These are phyloP conservation scores for Dunaliella primolecta DNA, from an alignment of 139 green algal genomes.

Conservation along the genomic window DNA sequence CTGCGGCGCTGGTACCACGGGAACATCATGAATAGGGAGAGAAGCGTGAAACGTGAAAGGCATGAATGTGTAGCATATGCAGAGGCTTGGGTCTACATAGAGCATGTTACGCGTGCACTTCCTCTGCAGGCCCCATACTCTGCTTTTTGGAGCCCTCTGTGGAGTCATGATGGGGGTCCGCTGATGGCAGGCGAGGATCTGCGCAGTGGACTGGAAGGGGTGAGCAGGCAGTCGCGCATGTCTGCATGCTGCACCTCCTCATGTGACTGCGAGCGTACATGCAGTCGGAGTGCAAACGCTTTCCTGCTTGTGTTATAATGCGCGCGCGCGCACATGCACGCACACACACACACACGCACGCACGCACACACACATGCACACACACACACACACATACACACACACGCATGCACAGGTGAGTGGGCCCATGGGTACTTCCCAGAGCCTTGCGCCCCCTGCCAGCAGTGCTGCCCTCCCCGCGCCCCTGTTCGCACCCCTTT, in stretches of 20 bases:
- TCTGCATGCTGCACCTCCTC: background rate
- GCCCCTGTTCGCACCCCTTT: background rate
- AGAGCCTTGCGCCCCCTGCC: no score
- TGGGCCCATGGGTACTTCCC: no score
- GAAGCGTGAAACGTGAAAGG: no score
- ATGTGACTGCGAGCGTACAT: background rate
- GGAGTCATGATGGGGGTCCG: background rate
- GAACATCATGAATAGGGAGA: background rate
- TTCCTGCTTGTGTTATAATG: background rate
- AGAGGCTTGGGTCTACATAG: background rate
- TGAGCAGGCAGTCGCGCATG: background rate
- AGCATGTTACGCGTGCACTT: background rate
- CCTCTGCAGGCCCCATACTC: background rate
- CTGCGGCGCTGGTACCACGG: background rate
- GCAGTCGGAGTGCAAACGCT: background rate
- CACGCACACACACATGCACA: background rate
- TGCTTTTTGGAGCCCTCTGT: background rate
- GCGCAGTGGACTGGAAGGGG: background rate
- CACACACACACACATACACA: background rate
- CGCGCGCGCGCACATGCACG: background rate
- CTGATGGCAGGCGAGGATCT: no score
- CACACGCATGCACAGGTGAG: background rate
- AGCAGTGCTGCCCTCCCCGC: background rate
- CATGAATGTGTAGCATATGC: no score
- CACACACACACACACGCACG: background rate